Percentiles rank a stretch among this genome's conserved stretches.
phyloP scores from a whole-genome alignment of 768 basidiomycete species.

The Leccinum subtestaceum region DNA sequence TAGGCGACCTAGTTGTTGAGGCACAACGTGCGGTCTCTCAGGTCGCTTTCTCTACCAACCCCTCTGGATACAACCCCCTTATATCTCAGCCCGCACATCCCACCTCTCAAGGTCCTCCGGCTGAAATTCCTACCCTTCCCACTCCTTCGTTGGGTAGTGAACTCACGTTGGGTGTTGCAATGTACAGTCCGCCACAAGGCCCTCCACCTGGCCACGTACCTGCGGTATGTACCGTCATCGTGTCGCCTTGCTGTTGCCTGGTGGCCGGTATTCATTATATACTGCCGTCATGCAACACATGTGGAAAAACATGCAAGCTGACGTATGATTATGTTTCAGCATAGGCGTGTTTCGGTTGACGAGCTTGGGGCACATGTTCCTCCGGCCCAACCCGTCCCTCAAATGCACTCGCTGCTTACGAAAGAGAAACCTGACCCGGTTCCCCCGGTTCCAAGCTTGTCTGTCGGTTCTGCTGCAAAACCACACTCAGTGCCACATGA shows the following conservation, averaged over 20 bases:
- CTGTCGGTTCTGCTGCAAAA: background rate
- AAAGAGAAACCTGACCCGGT: slow-evolving; percentile 38
- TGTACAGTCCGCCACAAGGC: slow-evolving; percentile 10
- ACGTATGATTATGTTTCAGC: slow-evolving; percentile 12
- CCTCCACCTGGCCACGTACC: slow-evolving; percentile 14
- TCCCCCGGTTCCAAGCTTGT: slow-evolving; percentile 7
- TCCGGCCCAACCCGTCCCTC: slow-evolving; percentile 11
- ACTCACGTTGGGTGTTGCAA: slow-evolving; percentile 21
- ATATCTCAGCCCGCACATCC: slow-evolving; percentile 1
- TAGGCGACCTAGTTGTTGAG: slow-evolving; percentile 60
- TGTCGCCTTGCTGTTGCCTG: slow-evolving; percentile 21
- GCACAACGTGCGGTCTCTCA: slow-evolving; percentile 55
- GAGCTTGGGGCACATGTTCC: slow-evolving; percentile 25
- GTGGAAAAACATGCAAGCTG: slow-evolving; percentile 8
- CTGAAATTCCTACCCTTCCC: slow-evolving; percentile 24
- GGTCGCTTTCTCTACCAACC: slow-evolving; percentile 46
- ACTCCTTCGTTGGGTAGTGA: slow-evolving; percentile 34
- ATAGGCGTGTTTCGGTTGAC: slow-evolving; percentile 22
- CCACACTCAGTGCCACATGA: slow-evolving; percentile 11
- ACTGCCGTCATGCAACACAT: slow-evolving; percentile 14
- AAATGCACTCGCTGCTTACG: slow-evolving; percentile 66
- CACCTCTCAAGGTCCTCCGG: slow-evolving; percentile 3
- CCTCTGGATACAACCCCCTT: slow-evolving; percentile 21
- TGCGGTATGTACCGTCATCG: slow-evolving; percentile 16
- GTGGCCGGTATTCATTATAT: slow-evolving; percentile 9